Evolutionary conservation across 202 grass and related monocot species (phyloP).

Genomic region (Musa balbisiana): DNA sequence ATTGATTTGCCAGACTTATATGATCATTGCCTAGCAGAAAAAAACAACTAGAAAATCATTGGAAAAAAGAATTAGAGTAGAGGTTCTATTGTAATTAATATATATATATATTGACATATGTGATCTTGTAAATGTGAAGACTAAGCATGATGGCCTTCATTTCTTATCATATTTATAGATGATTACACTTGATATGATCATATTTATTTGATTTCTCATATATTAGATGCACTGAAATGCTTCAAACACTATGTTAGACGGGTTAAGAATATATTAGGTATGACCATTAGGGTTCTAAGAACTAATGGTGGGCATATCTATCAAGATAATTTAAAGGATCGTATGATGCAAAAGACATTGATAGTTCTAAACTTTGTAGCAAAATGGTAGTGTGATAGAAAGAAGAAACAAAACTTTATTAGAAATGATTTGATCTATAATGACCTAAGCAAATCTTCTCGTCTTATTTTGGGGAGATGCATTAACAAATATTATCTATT

Average conservation of each 20-base stretch:
- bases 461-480: conserved; percentile 3
- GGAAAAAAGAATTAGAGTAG: no score
- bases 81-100: neutral
- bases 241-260: neutral
- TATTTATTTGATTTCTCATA: neutral
- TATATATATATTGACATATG: neutral
- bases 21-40: neutral
- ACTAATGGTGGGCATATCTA: neutral
- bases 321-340: neutral
- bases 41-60: neutral
- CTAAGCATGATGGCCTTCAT: neutral
- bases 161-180: conserved; percentile 8
- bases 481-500: neutral
- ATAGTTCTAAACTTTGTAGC: neutral
- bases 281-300: neutral
- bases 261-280: neutral
- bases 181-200: neutral
- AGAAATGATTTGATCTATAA: no score
- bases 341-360: no score
- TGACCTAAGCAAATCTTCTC: neutral
- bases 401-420: no score
- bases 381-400: neutral
- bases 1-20: neutral
- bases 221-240: neutral
- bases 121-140: neutral